Percentiles rank a stretch among this genome's conserved stretches.
Conservation (phyloP, 2,329 filamentous ascomycete species). For the Paecilomyces variotii region DNA sequence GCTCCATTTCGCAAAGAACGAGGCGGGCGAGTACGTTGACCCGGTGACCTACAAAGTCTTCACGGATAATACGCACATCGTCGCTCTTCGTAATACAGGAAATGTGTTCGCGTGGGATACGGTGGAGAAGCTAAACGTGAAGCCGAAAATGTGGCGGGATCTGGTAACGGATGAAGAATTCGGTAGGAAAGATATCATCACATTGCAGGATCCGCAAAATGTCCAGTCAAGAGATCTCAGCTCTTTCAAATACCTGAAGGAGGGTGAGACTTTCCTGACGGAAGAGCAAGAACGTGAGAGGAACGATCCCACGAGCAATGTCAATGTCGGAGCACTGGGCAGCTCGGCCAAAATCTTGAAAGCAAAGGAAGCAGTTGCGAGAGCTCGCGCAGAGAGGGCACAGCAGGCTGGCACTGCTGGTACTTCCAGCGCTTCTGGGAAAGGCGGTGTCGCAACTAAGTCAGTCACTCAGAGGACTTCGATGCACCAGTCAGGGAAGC, state of each 20-base stretch:
- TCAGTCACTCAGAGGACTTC: slow-evolving; percentile 13
- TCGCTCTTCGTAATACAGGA: slow-evolving; percentile 75
- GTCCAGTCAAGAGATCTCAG: slow-evolving; percentile 72
- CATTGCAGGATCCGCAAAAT: slow-evolving; percentile 91
- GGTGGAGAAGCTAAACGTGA: slow-evolving; percentile 89
- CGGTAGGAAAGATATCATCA: slow-evolving; percentile 84
- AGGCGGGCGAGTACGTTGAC: slow-evolving; percentile 84
- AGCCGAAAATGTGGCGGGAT: slow-evolving; percentile 92
- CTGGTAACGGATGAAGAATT: slow-evolving; percentile 83
- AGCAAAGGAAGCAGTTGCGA: slow-evolving; percentile 89
- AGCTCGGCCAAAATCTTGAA: slow-evolving; percentile 75
- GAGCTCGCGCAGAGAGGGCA: slow-evolving; percentile 67
- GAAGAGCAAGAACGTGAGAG: slow-evolving; percentile 63
- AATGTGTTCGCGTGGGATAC: slow-evolving; percentile 98
- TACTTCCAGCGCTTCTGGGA: slow-evolving; percentile 18
- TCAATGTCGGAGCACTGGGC: slow-evolving; percentile 75
- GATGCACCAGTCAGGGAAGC: slow-evolving; percentile 22
- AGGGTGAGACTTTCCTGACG: slow-evolving; percentile 63
- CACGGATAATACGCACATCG: slow-evolving; percentile 95
- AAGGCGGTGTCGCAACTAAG: slow-evolving; percentile 10
- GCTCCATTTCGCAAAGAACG: slow-evolving; percentile 86
- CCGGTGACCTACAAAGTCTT: slow-evolving; percentile 97
- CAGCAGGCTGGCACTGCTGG: slow-evolving; percentile 49
- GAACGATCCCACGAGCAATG: slow-evolving; percentile 49
- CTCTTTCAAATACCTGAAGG: slow-evolving; percentile 80